phyloP scores from a whole-genome alignment of 1,284 basidiomycete species.

The Anthracocystis panici-leucophaei region DNA sequence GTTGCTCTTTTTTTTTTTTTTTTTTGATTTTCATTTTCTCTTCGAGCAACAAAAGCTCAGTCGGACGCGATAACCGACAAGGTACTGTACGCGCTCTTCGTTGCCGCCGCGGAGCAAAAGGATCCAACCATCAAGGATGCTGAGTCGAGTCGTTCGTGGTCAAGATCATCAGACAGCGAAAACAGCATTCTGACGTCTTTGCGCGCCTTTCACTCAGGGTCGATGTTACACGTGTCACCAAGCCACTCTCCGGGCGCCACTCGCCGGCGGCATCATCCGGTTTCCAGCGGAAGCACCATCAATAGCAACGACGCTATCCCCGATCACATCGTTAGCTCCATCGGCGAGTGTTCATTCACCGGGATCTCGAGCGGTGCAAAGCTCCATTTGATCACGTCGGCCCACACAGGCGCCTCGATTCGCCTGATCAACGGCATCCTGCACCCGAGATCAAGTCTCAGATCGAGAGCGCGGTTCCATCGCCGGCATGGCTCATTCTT shows the following conservation, averaged over 20 bases:
- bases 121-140: neutral
- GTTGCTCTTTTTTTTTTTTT: neutral
- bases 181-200: neutral
- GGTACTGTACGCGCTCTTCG: neutral
- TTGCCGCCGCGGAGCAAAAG: slow-evolving; percentile 11
- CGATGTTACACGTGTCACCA: neutral
- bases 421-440: too few species aligned
- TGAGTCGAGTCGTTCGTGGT: slow-evolving; percentile 10
- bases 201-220: neutral
- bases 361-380: neutral
- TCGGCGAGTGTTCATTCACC: neutral
- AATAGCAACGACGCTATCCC: neutral
- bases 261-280: neutral
- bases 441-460: too few species aligned
- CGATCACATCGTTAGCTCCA: neutral
- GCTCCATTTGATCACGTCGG: too few species aligned
- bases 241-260: neutral
- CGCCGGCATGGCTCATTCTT: too few species aligned
- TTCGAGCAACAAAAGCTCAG: slow-evolving; percentile 4
- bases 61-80: slow-evolving; percentile 1
- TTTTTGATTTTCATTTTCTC: neutral
- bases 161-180: neutral
- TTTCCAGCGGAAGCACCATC: neutral
- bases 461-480: too few species aligned
- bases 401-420: too few species aligned